Evolutionary conservation across 352 stramenopile genomes (phyloP), one percentile per base, ranked within the genome.

Genomic region (Aphanomyces stellatus): DNA sequence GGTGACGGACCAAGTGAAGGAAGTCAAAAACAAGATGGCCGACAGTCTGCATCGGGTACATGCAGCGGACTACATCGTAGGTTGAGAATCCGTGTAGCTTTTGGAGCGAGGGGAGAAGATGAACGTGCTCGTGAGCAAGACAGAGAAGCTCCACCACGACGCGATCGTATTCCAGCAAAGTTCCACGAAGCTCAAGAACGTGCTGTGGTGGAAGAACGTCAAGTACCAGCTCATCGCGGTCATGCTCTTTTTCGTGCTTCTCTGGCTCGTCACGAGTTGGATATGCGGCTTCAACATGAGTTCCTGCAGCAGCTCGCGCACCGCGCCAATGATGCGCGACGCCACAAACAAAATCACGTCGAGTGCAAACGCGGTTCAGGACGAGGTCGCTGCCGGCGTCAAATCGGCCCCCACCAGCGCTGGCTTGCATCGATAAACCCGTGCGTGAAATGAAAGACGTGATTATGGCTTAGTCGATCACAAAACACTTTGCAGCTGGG

Each of bases 91-190:
- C 19, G 87, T 97, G 69, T 88, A 96, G 76, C 87, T 99, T 25
- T 90, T 99, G 76, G 95, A 99, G 69, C 80, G 97, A 48, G 97
- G 97, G 33, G 97, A 99, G 74, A 99, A 98, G 75, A 98, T 99
- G 70, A 96, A 99, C 74, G 51, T 91, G 27, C 63, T 92, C 6
- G 83, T 94, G 25, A 82, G 80, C 63, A 80, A 84, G 17, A 92
- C 85, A 1, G 93, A 98, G 71, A 88, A 96, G 62, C 78, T 99
- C 24, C 96, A 98, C 72, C 88, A 98, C 51, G 88, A 98, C 69
- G 96, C 97, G 2, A 93, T 98, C 73, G 96, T 97, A 59, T 99
- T 99, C 74, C 91, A 99, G 72, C 93, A 93, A 66, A 88, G 81
- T 4, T 88, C 84, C 35, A 93, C 90, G 63, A 93, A 94, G 68